Conservation (phyloP, 108 stramenopile genomes). For the Nannochloropsis oceanica region DNA sequence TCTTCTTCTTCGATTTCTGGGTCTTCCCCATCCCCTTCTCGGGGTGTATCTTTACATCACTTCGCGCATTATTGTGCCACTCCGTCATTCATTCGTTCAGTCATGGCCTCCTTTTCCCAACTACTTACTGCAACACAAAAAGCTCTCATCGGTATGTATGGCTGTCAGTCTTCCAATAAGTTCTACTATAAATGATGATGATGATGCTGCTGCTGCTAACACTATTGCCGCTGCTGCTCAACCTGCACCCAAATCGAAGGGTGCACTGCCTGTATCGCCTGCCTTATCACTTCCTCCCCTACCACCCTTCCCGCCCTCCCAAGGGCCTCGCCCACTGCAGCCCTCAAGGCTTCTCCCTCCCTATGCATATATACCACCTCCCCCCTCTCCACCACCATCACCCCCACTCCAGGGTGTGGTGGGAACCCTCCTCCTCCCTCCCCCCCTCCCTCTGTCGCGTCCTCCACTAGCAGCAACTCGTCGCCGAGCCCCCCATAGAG, state of each 20-base stretch:
- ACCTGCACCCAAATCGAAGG: not conserved
- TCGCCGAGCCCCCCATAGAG: too few species aligned
- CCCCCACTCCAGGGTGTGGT: not conserved
- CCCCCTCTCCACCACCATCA: not conserved
- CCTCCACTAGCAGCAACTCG: not conserved
- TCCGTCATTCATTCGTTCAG: too few species aligned
- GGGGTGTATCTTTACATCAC: too few species aligned
- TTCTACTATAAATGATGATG: too few species aligned
- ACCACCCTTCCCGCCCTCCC: not conserved
- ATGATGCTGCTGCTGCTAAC: not conserved
- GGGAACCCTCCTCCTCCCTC: not conserved
- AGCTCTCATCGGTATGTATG: too few species aligned
- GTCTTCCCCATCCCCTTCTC: too few species aligned
- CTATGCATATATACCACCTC: not conserved
- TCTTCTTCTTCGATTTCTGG: too few species aligned
- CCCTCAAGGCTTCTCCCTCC: not conserved
- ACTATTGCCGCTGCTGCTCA: not conserved
- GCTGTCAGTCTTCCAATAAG: too few species aligned
- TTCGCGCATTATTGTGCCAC: too few species aligned
- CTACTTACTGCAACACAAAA: too few species aligned
- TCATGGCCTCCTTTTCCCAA: too few species aligned
- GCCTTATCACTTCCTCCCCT: not conserved
- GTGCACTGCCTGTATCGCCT: not conserved
- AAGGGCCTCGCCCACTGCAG: not conserved
- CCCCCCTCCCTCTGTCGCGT: not conserved